These are phyloP conservation scores for Aristolochia contorta DNA, from an alignment of 164 flowering plant species.

Conservation along the genomic window DNA sequence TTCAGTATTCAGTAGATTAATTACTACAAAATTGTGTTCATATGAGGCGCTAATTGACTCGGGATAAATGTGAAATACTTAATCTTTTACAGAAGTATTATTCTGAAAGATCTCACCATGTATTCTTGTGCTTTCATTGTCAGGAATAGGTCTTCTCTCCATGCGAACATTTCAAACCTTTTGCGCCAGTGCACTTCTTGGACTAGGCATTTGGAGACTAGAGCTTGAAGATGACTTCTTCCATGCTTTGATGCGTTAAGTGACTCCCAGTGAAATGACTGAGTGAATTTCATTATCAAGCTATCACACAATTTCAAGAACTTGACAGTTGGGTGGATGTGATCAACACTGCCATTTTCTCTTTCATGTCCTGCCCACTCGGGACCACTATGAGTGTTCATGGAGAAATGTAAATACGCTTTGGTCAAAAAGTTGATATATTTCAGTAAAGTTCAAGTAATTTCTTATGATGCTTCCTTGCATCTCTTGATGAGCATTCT, in stretches of 20 bases:
- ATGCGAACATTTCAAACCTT: conserved; percentile 21
- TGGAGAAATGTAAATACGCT: too few relatives aligned
- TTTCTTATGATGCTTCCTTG: background rate
- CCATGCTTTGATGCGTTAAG: conserved; percentile 32
- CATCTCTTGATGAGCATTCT: background rate
- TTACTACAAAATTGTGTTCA: background rate
- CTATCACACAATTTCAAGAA: background rate
- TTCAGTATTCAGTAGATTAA: background rate
- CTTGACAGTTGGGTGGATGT: background rate
- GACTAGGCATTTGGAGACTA: conserved; percentile 29
- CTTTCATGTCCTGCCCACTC: too few relatives aligned
- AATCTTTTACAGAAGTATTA: background rate
- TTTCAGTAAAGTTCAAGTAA: too few relatives aligned
- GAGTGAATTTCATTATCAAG: background rate
- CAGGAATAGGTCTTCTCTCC: conserved; percentile 26
- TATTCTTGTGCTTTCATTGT: conserved; percentile 6
- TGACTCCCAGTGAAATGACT: background rate
- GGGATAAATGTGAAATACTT: background rate
- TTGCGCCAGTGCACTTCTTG: conserved; percentile 29
- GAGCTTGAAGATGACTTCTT: conserved; percentile 44
- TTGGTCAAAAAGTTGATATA: too few relatives aligned
- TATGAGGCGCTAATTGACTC: background rate
- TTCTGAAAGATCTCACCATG: background rate
- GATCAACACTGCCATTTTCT: background rate
- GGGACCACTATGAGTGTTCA: too few relatives aligned